A percentile compares a stretch with the other conserved stretches of the same genome.
Conservation (phyloP, 495 filamentous ascomycete genomes). For the Aspergillus steynii region DNA sequence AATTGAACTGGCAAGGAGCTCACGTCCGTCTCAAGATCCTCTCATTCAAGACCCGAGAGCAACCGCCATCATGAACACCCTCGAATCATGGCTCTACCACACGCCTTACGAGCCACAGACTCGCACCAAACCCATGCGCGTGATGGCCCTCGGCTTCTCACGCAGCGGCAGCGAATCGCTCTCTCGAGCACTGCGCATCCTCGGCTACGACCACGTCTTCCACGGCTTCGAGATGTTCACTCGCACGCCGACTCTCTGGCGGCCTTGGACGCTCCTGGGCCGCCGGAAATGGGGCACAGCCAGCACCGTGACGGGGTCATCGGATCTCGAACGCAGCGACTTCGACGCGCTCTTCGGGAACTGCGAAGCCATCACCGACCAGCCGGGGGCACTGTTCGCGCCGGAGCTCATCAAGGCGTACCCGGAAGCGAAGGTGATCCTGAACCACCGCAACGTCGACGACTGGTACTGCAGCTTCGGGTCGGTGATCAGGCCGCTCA, state of each 20-base stretch:
- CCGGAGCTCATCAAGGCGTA: constrained; percentile 44
- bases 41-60: neutral
- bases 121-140: constrained; percentile 25
- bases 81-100: constrained; percentile 19
- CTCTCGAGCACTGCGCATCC: constrained; percentile 19
- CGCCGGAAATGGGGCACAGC: constrained; percentile 6
- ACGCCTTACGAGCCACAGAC: constrained; percentile 1
- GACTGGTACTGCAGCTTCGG: constrained; percentile 31
- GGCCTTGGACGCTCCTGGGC: constrained; percentile 12
- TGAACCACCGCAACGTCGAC: constrained; percentile 42
- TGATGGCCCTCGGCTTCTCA: constrained; percentile 28
- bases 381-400: constrained; percentile 34
- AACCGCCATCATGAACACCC: constrained; percentile 7
- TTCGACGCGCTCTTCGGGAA: constrained; percentile 47
- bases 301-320: neutral
- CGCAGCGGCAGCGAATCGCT: constrained; percentile 35
- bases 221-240: constrained; percentile 27
- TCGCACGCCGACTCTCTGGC: constrained; percentile 7
- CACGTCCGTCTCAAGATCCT: too few relatives aligned
- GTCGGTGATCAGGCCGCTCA: constrained; percentile 1
- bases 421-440: constrained; percentile 46
- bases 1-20: neutral
- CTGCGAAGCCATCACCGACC: constrained; percentile 41
- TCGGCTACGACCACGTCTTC: constrained; percentile 30
- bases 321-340: constrained; percentile 20